A percentile compares a stretch with the other conserved stretches of the same genome.
Evolutionary conservation across 441 rosid species (phyloP).

Genomic region (Sinapis alba): DNA sequence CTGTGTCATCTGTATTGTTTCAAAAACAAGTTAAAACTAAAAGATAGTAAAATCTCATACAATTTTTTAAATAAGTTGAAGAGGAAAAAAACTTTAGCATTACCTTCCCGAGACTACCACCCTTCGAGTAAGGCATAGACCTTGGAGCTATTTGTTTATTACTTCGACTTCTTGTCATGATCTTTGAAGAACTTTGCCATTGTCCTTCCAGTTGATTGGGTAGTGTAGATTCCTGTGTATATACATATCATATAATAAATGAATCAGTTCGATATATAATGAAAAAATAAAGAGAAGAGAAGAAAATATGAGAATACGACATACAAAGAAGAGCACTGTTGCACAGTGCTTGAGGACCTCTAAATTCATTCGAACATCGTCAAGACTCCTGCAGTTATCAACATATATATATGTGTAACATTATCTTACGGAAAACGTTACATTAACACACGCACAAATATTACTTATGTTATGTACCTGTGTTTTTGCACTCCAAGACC

Average conservation of each 20-base stretch:
- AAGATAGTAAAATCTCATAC: background rate
- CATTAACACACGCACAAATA: background rate
- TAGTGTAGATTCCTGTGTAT: constrained; percentile 77
- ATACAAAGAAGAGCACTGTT: constrained; percentile 86
- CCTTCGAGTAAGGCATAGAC: constrained; percentile 67
- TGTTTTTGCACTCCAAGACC: constrained; percentile 94
- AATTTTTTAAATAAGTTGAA: background rate
- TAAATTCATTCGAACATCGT: constrained; percentile 87
- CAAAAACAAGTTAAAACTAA: background rate
- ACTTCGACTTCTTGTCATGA: constrained; percentile 79
- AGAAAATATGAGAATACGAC: background rate
- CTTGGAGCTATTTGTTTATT: constrained; percentile 54
- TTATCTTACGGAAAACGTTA: background rate
- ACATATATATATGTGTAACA: background rate
- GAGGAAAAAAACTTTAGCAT: background rate
- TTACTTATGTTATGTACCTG: constrained; percentile 44
- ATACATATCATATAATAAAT: background rate
- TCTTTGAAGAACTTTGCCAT: constrained; percentile 51
- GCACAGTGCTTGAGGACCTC: constrained; percentile 95
- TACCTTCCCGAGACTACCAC: constrained; percentile 63
- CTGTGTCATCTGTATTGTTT: constrained; percentile 55
- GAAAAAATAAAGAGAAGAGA: background rate
- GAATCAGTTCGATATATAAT: background rate
- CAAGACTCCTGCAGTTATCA: constrained; percentile 62
- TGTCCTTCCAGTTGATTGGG: constrained; percentile 59